Evolutionary conservation across 108 stramenopile species (phyloP).

Genomic region (Craspedostauros australis): DNA sequence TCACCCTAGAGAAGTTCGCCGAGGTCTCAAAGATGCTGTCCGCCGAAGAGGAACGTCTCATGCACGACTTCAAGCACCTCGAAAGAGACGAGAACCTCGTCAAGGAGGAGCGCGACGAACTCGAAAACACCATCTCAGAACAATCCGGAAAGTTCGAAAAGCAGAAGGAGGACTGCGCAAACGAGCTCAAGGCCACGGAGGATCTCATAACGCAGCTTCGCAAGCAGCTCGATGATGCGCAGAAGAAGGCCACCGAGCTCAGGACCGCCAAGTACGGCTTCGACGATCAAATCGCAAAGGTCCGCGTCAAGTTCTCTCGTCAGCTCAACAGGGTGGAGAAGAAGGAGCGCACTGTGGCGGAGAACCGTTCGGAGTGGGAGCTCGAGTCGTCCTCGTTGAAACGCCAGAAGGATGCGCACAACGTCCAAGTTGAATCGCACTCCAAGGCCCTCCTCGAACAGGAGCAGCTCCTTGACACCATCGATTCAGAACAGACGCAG

Average conservation of each 20-base stretch:
- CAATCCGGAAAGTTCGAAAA: constrained; percentile 67
- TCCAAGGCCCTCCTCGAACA: constrained; percentile 57
- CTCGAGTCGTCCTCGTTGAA: constrained; percentile 47
- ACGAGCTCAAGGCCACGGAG: constrained; percentile 49
- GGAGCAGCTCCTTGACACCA: constrained; percentile 42
- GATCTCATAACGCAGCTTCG: constrained; percentile 68
- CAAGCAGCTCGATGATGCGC: constrained; percentile 44
- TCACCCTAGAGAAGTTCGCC: constrained; percentile 50
- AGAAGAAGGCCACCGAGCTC: constrained; percentile 45
- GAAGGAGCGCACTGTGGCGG: constrained; percentile 60
- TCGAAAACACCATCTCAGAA: constrained; percentile 67
- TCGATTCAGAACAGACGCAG: constrained; percentile 49
- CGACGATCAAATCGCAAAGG: constrained; percentile 51
- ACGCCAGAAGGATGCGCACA: constrained; percentile 56
- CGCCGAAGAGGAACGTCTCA: constrained; percentile 63
- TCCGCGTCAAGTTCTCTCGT: constrained; percentile 68
- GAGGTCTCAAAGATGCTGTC: constrained; percentile 59
- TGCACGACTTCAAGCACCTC: constrained; percentile 67
- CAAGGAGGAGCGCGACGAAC: constrained; percentile 63
- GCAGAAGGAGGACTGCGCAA: constrained; percentile 42
- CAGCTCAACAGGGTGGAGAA: constrained; percentile 69
- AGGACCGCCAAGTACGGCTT: constrained; percentile 53
- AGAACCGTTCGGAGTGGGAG: constrained; percentile 75
- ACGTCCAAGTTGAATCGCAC: constrained; percentile 59
- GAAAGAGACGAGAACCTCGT: constrained; percentile 76